phyloP scores from a whole-genome alignment of 1,284 basidiomycete species.

The Fistulinella cinereoalba region DNA sequence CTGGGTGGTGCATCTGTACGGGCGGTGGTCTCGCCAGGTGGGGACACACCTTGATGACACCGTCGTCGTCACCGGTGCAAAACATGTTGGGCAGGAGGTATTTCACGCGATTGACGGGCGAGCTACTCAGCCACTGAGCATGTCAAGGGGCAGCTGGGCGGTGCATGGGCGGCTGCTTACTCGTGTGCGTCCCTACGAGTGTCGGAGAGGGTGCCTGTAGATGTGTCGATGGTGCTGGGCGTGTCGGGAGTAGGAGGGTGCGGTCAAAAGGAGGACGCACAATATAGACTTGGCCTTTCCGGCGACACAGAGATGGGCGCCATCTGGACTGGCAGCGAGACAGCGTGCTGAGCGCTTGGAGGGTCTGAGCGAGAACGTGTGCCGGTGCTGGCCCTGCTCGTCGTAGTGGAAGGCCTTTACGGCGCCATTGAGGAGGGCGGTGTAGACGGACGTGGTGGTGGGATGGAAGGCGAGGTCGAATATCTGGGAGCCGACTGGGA shows the following conservation, averaged over 20 bases:
- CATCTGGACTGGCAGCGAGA: constrained; percentile 63
- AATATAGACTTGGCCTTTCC: constrained; percentile 83
- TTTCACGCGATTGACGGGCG: constrained; percentile 82
- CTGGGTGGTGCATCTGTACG: constrained; percentile 37
- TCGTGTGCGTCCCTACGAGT: constrained; percentile 72
- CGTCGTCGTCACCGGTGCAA: constrained; percentile 90
- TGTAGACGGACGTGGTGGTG: constrained; percentile 62
- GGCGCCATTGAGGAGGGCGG: constrained; percentile 79
- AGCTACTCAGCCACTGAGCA: constrained; percentile 47
- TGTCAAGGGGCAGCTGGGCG: constrained; percentile 31
- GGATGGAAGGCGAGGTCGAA: constrained; percentile 92
- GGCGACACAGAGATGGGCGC: constrained; percentile 67
- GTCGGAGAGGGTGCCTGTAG: constrained; percentile 61
- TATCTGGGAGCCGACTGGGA: constrained; percentile 72
- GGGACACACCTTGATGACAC: constrained; percentile 77
- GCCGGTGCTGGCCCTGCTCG: constrained; percentile 55
- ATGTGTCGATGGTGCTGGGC: constrained; percentile 64
- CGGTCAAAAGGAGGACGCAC: constrained; percentile 47
- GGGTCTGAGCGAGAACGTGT: constrained; percentile 56
- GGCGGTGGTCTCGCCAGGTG: not conserved
- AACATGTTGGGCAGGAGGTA: constrained; percentile 67
- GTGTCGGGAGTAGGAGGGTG: constrained; percentile 3
- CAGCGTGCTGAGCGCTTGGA: constrained; percentile 78
- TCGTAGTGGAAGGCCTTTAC: constrained; percentile 79
- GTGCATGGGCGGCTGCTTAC: constrained; percentile 47